Evolutionary conservation across 805 yeast species (phyloP), one percentile per base, ranked within the genome.

Genomic region (Dipodascopsis tothii): DNA sequence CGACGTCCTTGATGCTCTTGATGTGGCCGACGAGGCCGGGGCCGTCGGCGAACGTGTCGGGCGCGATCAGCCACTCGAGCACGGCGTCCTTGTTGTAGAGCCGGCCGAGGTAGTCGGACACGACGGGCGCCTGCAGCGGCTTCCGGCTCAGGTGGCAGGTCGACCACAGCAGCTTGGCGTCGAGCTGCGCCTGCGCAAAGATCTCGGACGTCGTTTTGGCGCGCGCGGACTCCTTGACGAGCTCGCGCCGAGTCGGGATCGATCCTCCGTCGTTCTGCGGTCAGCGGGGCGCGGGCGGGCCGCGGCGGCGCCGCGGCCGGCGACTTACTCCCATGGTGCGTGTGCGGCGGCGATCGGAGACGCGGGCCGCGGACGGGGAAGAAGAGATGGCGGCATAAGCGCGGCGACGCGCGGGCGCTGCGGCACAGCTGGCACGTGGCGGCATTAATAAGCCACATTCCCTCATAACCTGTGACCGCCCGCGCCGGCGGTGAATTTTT

Each of bases 51-150:
- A 60, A 52, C 25, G 54, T 54, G 22, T 62, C 65, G 22, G 61
- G 60, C 9, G 66, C 63, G 2, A 82, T 51, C 3, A 86, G 57
- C 57, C 71, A 68, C 54, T 80, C 80, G 4, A 86, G 56, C 0
- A 83, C 59, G 22, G 78, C 62, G 45, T 78, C 83, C 48, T 82
- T 83, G 51, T 80, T 75, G 60, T 72, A 82, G 3, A 86, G 56
- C 23, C 67, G 58, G 0, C 96, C 96, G 39, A 64, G 64, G 57
- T 69, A 79, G 60, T 86, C 95, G 27, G 84, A 73, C 1, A 81
- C 81, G 1, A 84, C 63, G 0, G 81, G 81, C 5, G 57, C 55
- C n/a, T 54, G 49, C 17, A 84, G 66, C 52, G 51, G 68, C 45
- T 59, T 68, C 35, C 55, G 72, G 21, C 68, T 70, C 30, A 70